Base-by-base conservation (phyloP, 768 basidiomycete genomes). In the Boletus tylopilopsis region DNA sequence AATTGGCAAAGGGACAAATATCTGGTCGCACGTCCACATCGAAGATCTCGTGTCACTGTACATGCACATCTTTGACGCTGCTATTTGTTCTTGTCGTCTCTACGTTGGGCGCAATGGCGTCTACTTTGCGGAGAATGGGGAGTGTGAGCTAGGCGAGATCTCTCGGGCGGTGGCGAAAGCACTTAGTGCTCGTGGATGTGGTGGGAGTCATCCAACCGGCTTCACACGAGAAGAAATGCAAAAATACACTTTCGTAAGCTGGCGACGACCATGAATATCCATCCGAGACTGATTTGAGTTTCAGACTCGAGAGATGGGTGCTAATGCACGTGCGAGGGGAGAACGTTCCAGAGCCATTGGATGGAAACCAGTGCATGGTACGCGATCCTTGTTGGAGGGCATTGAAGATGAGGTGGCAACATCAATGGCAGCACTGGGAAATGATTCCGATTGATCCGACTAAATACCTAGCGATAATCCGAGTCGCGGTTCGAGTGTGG, bases 1-100 rank as follows among this genome's bases (percentile, higher is more conserved):
- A 56, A 68, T 85, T 4, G 82, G 84, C 0, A 57, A 72, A 35
- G 85, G 85, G 1, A 66, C 72, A 57, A 82, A 84, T 45, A 37
- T 80, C 6, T 87, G 82, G 84, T 74, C 76, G 0, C 81, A 80
- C 51, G 76, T 84, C 18, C 73, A 82, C 50, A 73, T 83, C 44
- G 65, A 75, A 37, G 81, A 84, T 30, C 66, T 42, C 66, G 69
- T 6, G 59, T 73, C 32, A 32, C 65, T 83, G 13, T 83, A 75
- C 56, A 62, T 71, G 49, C 49, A 64, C 0, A 55, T 81, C 1
- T 76, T 75, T 47, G 71, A 78, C 45, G 64, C 70, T 2, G 58
- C 60, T 2, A 45, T 55, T 18, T 57, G 65, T 1, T 45, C 30
- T 42, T 43, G 36, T 37, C 50, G 47, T 33, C 49, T 63, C 39